Percentiles rank a stretch among this genome's conserved stretches.
phyloP scores from a whole-genome alignment of 345 rosid genomes.

The Dimocarpus longan region DNA sequence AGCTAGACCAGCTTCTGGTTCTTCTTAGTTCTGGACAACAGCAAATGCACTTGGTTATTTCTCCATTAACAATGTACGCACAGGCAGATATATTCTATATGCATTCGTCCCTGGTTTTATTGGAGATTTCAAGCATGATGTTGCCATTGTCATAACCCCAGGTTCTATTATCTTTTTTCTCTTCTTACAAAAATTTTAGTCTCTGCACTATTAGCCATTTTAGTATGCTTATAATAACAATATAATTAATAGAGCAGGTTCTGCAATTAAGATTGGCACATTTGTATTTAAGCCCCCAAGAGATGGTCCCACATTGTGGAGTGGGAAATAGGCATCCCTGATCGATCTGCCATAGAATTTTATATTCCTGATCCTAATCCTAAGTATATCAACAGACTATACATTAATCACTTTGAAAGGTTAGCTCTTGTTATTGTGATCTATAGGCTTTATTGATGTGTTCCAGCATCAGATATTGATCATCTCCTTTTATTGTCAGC shows the following conservation, averaged over 20 bases:
- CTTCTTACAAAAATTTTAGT: background rate
- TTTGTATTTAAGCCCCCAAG: constrained; percentile 63
- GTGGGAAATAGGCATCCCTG: constrained; percentile 90
- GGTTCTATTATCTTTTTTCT: constrained; percentile 37
- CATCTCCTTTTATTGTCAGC: constrained; percentile 30
- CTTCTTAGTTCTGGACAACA: constrained; percentile 63
- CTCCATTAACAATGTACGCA: constrained; percentile 39
- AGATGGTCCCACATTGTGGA: constrained; percentile 74
- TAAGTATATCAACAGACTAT: constrained; percentile 59
- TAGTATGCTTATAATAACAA: background rate
- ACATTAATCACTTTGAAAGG: constrained; percentile 59
- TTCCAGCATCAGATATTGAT: background rate
- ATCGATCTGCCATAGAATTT: constrained; percentile 75
- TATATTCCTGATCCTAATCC: constrained; percentile 77
- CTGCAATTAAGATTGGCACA: constrained; percentile 49
- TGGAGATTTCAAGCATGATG: constrained; percentile 61
- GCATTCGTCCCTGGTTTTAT: constrained; percentile 71
- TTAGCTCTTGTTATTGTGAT: constrained; percentile 15
- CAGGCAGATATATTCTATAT: constrained; percentile 63
- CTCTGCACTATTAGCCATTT: no score
- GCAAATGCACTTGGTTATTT: constrained; percentile 68
- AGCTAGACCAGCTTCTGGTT: background rate
- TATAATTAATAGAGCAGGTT: constrained; percentile 32
- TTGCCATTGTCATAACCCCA: constrained; percentile 43
- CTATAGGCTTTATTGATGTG: background rate